These are phyloP conservation scores for Lathyrus aphaca DNA, from an alignment of 306 rosid genomes.

Conservation along the genomic window DNA sequence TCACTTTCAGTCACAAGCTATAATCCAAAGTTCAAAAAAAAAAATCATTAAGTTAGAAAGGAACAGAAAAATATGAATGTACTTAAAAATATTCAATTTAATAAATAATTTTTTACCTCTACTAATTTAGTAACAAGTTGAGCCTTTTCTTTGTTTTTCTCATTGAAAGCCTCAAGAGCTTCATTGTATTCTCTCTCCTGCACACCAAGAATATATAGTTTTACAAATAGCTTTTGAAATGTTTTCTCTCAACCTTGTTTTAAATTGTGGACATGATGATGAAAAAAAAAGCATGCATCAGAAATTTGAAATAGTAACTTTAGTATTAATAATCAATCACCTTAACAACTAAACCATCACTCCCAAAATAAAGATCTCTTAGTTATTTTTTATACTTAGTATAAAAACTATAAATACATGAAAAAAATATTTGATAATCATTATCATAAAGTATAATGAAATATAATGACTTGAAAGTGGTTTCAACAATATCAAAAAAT, in stretches of 20 bases:
- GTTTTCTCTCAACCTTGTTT: not conserved
- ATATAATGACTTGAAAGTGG: no score
- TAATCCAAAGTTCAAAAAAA: conserved; percentile 25
- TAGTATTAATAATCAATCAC: conserved; percentile 35
- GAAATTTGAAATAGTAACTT: conserved; percentile 27
- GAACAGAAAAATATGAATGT: not conserved
- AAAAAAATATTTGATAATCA: no score
- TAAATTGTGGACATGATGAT: conserved; percentile 9
- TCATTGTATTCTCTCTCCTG: conserved; percentile 97
- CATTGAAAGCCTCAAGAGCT: conserved; percentile 93
- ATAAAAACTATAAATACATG: no score
- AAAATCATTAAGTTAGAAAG: conserved; percentile 23
- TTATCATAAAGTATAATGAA: no score
- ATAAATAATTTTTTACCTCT: conserved; percentile 56
- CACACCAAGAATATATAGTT: conserved; percentile 4
- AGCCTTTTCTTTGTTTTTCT: conserved; percentile 89
- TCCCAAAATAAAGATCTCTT: no score
- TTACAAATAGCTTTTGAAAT: not conserved
- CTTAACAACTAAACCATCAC: conserved; percentile 28
- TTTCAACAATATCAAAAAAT: no score
- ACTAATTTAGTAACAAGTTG: conserved; percentile 70
- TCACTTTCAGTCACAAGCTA: conserved; percentile 77
- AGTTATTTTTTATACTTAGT: no score
- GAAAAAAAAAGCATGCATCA: conserved; percentile 34
- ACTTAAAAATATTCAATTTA: conserved; percentile 2